Base-by-base conservation (phyloP, 1,139 yeast species). In the Geotrichum macrosporum region DNA sequence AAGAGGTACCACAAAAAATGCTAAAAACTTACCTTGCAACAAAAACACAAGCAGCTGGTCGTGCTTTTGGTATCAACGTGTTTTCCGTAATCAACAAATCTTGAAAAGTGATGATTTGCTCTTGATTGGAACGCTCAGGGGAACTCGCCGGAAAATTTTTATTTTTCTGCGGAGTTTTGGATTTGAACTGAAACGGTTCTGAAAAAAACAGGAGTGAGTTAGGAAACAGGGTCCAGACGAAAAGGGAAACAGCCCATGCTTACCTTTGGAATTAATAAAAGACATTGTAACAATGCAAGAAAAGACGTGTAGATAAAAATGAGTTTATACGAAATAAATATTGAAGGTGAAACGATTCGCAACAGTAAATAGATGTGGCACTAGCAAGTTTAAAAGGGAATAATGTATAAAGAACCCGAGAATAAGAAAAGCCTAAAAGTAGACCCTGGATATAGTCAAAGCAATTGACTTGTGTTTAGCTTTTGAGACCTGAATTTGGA, bases 21-120 rank as follows among this genome's bases (percentile, higher is more conserved):
- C 6, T 21, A 9, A 21, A 43, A 42, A 52, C 49, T n/a, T 39
- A 50, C 53, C 69, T 72, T 24, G 95, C 96, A 46, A 87, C 96
- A 69, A 87, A 87, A 1, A 86, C 84, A 64, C 95, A 87, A 3
- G 95, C 80, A 0, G 94, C 82, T 13, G 95, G 95, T n/a, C 44
- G 38, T 26, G 49, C 31, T n/a, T 46, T 46, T 8, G 48, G 20
- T 21, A 27, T 21, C 9, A 27, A 26, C 4, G 19, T 33, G 30
- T 33, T 20, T 24, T 19, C 20, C 16, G 22, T 15, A 31, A 13
- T 41, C 33, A n/a, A 16, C 15, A 16, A 19, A 21, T 26, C 27
- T 13, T 6, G 44, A 22, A 20, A 24, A 8, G 32, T 20, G 18
- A 33, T 32, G 2, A 37, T 36, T 8, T 19, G 22, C 27, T 24